Base-by-base conservation (phyloP, 805 yeast genomes). In the Sugiyamaella chiloensis region DNA sequence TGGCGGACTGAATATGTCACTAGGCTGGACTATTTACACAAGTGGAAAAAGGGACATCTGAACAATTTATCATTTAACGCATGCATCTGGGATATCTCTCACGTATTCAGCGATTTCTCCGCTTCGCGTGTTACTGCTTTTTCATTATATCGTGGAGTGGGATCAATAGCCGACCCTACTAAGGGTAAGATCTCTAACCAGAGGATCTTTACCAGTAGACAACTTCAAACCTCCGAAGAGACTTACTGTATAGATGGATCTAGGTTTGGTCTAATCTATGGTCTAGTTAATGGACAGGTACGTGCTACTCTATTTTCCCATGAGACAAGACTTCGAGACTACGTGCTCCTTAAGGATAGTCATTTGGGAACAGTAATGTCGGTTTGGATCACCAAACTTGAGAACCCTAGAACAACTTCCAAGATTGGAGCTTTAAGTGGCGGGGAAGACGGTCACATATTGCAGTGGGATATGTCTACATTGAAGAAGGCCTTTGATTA, bases 1-100 rank as follows among this genome's bases (percentile, higher is more conserved):
- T 64, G 68, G 68, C 57, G 65, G 21, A 49, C 54, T 8, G 68
- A 64, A 52, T 51, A 57, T 6, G 43, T 60, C 8, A 19, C 46
- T 2, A 54, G 68, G 8, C 41, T 50, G n/a, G 56, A 54, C 24
- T 50, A 52, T 14, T 48, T 63, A 24, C 53, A 52, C 9, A 52
- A 47, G 34, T 64, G 68, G 68, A 45, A 52, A n/a, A 51, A 57
- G 50, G 54, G 57, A 17, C 57, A 51, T 36, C 42, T 50, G 21
- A 46, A 48, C 9, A 60, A 60, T 46, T 41, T 59, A 7, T 57
- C 64, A 7, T 57, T 58, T 40, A 56, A 54, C 30, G 47, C 58
- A 6, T 27, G 51, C 12, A 46, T 61, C 24, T 29, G 46, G 46
- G 52, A 48, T 17, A 47, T 59, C 21, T 48, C 63, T 9, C 42